Percentiles rank a stretch among this genome's conserved stretches.
These are phyloP conservation scores for Botrytis paeoniae DNA, from an alignment of 2,329 filamentous ascomycete species.

Conservation along the genomic window DNA sequence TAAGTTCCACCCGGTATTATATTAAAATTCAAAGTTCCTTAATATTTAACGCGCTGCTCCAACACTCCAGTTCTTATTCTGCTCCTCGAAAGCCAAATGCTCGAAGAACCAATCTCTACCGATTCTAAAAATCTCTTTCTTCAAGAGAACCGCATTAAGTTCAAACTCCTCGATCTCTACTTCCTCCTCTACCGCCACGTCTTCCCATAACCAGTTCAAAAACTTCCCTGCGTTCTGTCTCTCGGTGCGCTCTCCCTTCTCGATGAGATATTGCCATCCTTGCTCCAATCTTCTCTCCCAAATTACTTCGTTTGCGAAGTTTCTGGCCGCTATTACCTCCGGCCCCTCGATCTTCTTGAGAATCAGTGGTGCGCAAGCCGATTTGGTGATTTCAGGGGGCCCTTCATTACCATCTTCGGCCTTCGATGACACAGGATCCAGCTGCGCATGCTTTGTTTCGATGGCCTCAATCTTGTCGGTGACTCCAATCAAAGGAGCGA, in stretches of 20 bases:
- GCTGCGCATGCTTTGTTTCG: not conserved
- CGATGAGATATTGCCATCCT: conserved; percentile 7
- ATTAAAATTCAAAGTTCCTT: not conserved
- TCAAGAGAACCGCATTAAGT: not conserved
- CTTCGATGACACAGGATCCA: not conserved
- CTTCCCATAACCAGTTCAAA: not conserved
- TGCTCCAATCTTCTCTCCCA: conserved; percentile 27
- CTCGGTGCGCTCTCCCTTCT: not conserved
- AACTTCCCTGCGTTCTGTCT: not conserved
- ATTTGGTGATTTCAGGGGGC: not conserved
- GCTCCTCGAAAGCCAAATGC: not conserved
- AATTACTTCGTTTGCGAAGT: conserved; percentile 24
- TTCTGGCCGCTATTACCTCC: conserved; percentile 13
- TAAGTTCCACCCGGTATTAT: not conserved
- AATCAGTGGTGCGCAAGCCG: not conserved
- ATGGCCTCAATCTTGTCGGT: not conserved
- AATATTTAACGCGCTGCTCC: not conserved
- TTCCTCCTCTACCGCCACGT: not conserved
- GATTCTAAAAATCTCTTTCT: not conserved
- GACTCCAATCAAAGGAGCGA: not conserved
- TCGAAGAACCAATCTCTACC: conserved; percentile 11
- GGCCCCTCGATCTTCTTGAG: not conserved
- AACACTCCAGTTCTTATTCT: not conserved
- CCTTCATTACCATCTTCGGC: not conserved
- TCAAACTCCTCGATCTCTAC: not conserved